phyloP scores from a whole-genome alignment of 2,329 filamentous ascomycete genomes.

The Trichophyton equinum region DNA sequence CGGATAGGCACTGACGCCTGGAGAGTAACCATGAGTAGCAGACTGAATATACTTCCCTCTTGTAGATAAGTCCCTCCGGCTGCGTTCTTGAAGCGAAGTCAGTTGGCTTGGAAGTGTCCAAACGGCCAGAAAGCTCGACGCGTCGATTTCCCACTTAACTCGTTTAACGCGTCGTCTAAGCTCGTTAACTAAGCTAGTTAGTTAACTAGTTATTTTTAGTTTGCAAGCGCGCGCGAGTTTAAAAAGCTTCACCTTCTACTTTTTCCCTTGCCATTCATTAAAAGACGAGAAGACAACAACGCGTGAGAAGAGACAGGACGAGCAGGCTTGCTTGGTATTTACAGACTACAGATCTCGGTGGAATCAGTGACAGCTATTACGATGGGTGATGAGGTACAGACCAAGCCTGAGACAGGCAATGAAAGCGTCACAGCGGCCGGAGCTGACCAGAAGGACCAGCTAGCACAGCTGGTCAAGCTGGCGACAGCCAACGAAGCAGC shows the following conservation, averaged over 20 bases:
- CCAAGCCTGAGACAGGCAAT: not conserved
- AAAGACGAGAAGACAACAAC: not conserved
- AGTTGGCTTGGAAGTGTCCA: not conserved
- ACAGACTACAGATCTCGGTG: not conserved
- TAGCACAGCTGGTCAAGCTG: constrained; percentile 66
- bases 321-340: not conserved
- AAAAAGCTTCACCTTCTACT: not conserved
- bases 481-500: constrained; percentile 76
- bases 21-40: not conserved
- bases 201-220: not conserved
- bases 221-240: not conserved
- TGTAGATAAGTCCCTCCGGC: not conserved
- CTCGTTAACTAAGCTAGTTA: too few relatives aligned
- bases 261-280: not conserved
- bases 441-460: constrained; percentile 39
- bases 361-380: not conserved
- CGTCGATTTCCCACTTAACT: not conserved
- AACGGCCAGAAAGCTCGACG: not conserved
- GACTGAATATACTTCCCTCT: not conserved
- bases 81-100: not conserved
- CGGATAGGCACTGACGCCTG: not conserved
- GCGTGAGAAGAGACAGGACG: not conserved
- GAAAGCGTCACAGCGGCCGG: not conserved
- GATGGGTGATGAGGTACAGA: not conserved
- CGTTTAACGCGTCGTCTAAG: not conserved